phyloP scores from a whole-genome alignment of 148 eudicot species.

The Silene conica region DNA sequence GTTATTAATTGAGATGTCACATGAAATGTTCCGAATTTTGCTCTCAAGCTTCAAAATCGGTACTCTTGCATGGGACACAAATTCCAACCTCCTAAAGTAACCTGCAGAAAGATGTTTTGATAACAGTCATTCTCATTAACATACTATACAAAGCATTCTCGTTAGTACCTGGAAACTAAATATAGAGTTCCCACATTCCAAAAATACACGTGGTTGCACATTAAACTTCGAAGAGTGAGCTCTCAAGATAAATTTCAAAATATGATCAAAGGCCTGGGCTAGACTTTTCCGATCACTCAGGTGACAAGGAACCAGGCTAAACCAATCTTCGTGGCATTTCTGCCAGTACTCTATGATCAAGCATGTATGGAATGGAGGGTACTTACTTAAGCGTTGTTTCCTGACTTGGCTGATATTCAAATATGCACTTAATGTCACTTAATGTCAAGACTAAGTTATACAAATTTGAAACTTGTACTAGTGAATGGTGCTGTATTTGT shows the following conservation, averaged over 20 bases:
- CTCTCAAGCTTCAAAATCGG: slow-evolving; percentile 68
- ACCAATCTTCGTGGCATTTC: slow-evolving; percentile 6
- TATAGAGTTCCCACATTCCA: background rate
- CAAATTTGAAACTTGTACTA: no score
- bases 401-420: no score
- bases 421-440: no score
- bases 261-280: background rate
- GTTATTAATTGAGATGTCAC: slow-evolving; percentile 79
- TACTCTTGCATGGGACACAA: slow-evolving; percentile 66
- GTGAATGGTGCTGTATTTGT: no score
- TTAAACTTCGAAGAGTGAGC: background rate
- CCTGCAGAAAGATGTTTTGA: slow-evolving; percentile 39
- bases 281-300: slow-evolving; percentile 4
- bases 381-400: no score
- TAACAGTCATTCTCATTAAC: background rate
- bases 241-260: background rate
- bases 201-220: background rate
- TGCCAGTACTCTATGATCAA: background rate
- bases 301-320: background rate
- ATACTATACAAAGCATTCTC: background rate
- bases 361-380: background rate
- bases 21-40: slow-evolving; percentile 52
- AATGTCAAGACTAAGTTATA: no score
- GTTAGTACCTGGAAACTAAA: background rate
- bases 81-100: slow-evolving; percentile 48